Base-by-base conservation (phyloP, 768 basidiomycete genomes). In the Hebeloma cylindrosporum region DNA sequence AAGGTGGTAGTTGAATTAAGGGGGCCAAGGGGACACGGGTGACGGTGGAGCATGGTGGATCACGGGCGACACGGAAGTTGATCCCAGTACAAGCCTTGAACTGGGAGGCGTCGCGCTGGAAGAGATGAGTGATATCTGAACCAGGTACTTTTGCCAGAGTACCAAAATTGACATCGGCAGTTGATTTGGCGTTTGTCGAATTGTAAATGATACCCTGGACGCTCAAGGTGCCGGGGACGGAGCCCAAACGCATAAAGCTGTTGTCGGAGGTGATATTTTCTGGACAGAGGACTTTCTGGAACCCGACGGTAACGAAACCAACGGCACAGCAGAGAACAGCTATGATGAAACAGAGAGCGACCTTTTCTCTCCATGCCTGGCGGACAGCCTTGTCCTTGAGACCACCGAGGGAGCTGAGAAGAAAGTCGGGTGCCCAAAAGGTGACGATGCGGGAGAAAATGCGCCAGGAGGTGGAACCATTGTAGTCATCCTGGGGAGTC, bases 321-420 rank as follows among this genome's bases (percentile, higher is more conserved):
- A 97, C 79, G 33, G 72, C 64, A 14, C 74, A 82, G 53, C 95
- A 96, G 14, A 96, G 66, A 32, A 93, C 28, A 45, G 79, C 53
- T 39, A 93, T 89, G 59, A 97, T 84, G 64, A 88, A 82, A 67
- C 94, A 97, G 3, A 99, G 73, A 5, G 93, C 82, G 46, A 95
- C 83, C 74, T 98, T 99, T 68, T 99, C 96, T 60, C 94, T 81
- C 96, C 96, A 99, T 1, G 96, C 96, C 64, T 96, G 91, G 50
- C 82, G 73, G 41, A 79, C 75, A 27, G 79, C 73, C 56, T 78
- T 77, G 65, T 94, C 92, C 60, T 79, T 85, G 62, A 97, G 74
- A 33, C 92, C 89, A 45, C 87, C 88, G 8, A 92, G 29, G 2
- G 82, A 79, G 17, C 77, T 66, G 45, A 97, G 78, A 17, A 92